Evolutionary conservation across 2,329 filamentous ascomycete species (phyloP), one percentile per base, ranked within the genome.

Genomic region (Colletotrichum acutatum): DNA sequence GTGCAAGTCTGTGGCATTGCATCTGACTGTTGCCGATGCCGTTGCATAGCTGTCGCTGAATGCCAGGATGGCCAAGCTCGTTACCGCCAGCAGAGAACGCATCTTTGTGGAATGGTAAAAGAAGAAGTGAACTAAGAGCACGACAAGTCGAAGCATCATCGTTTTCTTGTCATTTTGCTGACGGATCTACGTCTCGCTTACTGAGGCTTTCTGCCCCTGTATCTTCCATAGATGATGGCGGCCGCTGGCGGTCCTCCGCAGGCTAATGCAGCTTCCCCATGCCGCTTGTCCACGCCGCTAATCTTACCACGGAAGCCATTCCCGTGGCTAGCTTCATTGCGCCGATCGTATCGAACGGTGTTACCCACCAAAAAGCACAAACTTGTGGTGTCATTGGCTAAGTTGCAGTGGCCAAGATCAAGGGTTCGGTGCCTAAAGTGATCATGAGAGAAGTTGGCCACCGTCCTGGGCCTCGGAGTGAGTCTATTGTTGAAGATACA

Each of bases 1-100:
- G 1, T 78, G 52, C 53, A 74, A 77, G n/a, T 58, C 62, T 4
- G 68, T 64, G 1, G 72, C 65, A 16, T 75, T 59, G 60, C 75
- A 78, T 5, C n/a, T n/a, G 4, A 16, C 22, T 5, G 6, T 16
- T 24, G 6, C n/a, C 3, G 28, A 49, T 16, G 52, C 65, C 1
- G 7, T 24, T 8, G 49, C 14, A 9, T 46, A 32, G 11, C 8
- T 34, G 12, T 19, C 42, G 28, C 58, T 16, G 37, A 32, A 4
- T 11, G 52, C 3, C 53, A 26, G 7, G 14, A 22, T 37, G 22
- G 28, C 9, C 28, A 46, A 30, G 3, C 3, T 6, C 5, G 14
- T 26, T 5, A 8, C 24, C 2, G 12, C 4, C 42, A 16, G 54
- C 4, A 46, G n/a, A 19, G 8, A 22, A 11, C 32, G 52, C 52